A percentile compares a stretch with the other conserved stretches of the same genome.
Evolutionary conservation across 106 monocot species (phyloP).

Genomic region (Dendrobium huoshanense): DNA sequence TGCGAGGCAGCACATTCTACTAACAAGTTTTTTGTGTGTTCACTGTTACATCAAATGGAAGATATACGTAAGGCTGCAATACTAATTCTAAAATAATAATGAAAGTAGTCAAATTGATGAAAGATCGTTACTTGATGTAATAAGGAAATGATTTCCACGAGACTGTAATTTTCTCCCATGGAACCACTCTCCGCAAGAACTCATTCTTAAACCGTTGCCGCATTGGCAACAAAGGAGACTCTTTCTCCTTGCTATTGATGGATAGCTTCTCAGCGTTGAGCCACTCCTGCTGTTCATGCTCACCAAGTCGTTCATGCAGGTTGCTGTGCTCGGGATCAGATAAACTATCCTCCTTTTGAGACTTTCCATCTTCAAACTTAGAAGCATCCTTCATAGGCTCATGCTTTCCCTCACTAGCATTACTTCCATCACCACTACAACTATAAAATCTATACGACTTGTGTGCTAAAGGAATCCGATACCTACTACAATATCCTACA

Average conservation of each 20-base stretch:
- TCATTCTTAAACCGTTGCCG: constrained; percentile 82
- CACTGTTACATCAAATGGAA: constrained; percentile 35
- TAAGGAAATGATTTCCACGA: constrained; percentile 87
- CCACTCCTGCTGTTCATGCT: constrained; percentile 94
- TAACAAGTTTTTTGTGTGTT: constrained; percentile 57
- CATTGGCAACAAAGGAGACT: constrained; percentile 78
- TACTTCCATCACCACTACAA: constrained; percentile 62
- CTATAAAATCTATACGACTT: constrained; percentile 45
- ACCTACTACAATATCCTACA: constrained; percentile 9
- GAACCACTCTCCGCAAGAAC: constrained; percentile 68
- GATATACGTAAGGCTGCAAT: not conserved
- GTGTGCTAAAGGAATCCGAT: constrained; percentile 1
- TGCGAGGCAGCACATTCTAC: constrained; percentile 82
- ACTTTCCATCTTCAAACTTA: not conserved
- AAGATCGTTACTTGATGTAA: constrained; percentile 45
- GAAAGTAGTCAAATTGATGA: not conserved
- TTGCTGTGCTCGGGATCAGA: constrained; percentile 8
- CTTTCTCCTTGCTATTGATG: constrained; percentile 45
- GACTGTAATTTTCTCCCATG: constrained; percentile 85
- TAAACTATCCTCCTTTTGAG: not conserved
- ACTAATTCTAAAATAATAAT: not conserved
- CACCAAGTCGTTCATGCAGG: constrained; percentile 76
- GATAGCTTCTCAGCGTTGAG: constrained; percentile 42
- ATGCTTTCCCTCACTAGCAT: constrained; percentile 50
- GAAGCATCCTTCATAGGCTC: constrained; percentile 36